Evolutionary conservation across 306 rosid species (phyloP), one percentile per base, ranked within the genome.

Genomic region (Alnus glutinosa): DNA sequence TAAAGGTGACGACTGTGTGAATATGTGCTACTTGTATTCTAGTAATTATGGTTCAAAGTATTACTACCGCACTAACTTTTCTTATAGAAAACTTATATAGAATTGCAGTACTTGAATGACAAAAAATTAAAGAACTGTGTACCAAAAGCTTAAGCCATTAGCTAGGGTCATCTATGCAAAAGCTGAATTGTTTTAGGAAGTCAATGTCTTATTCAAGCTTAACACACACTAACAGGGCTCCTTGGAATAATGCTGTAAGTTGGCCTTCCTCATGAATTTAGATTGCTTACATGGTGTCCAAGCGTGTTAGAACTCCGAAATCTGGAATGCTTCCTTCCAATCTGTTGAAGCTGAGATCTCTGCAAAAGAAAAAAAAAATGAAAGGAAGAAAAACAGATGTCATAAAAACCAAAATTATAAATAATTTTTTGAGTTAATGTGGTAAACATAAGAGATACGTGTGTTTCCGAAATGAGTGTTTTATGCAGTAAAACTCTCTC

Each of bases 341-440:
- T 37, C 68, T 78, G 68, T 83, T 78, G 76, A 83, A 83, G 67
- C 82, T 83, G 34, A 83, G 77, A 74, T 82, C 82, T 30, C 79
- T 82, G 49, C 68, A 28, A 14, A 30, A 42, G 49, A 14, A 71
- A 42, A 13, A 1, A 9, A 2, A 23, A 39, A 47, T 47, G 9
- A 47, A 47, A 47, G 50, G 3, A 48, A 9, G 52, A 4, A 67
- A 39, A 62, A 18, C 30, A 16, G 30, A 67, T 39, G 72, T 39
- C n/a, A 39, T n/a, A 64, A 37, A 48, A 36, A 37, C 12, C 14
- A 37, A 37, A 14, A 14, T 7, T 0, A 4, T 44, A 18, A 64
- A 36, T 15, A 64, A 42, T 23, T 42, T 19, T 67, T 44, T 3
- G 3, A 39, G 14, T 37, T 32, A 67, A 39, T 7, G 39, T 67